Base-by-base conservation (phyloP, 2,329 filamentous ascomycete genomes). In the Pseudocercospora fijiensis region DNA sequence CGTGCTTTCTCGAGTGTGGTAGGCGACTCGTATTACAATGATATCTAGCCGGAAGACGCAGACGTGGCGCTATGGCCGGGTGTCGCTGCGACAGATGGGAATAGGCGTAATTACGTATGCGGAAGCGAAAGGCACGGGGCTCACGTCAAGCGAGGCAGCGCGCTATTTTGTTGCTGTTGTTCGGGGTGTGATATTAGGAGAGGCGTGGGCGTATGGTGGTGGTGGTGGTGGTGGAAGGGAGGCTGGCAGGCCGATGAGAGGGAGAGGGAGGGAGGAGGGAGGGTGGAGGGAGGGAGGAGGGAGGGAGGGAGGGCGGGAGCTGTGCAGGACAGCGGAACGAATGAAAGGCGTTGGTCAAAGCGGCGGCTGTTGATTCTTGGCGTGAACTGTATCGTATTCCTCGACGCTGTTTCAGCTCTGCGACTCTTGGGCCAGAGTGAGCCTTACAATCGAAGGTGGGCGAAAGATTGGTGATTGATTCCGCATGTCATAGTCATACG, bases 1-100 rank as follows among this genome's bases (percentile, higher is more conserved):
- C 41, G 51, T 55, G 41, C 37, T 28, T 45, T 49, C 57, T 57
- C 64, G 61, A n/a, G 27, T 58, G 43, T 22, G 45, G 58, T 58
- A 37, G 61, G 43, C 11, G 57, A 57, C 8, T 24, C 7, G 51
- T 30, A 30, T 27, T 52, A 27, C 24, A 27, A 28, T 27, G 49
- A 37, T n/a, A n/a, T 37, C 33, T 37, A 37, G 13, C 33, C 13
- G 33, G 33, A 16, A 37, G 33, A 41, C 37, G 37, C 37, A 41
- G 20, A 27, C 49, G 24, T 53, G 51, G 41, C 28, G 43, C 52
- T 41, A 20, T 55, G 26, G 49, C 22, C 49, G 26, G 7, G 18
- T 6, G 26, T 30, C 10, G 49, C 20, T 53, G 49, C 49, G 49
- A 26, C 49, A 41, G 13, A 13, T n/a, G 26, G 49, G 26, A 26